Evolutionary conservation across 2,329 filamentous ascomycete genomes (phyloP).

Genomic region (Fusarium sp.): DNA sequence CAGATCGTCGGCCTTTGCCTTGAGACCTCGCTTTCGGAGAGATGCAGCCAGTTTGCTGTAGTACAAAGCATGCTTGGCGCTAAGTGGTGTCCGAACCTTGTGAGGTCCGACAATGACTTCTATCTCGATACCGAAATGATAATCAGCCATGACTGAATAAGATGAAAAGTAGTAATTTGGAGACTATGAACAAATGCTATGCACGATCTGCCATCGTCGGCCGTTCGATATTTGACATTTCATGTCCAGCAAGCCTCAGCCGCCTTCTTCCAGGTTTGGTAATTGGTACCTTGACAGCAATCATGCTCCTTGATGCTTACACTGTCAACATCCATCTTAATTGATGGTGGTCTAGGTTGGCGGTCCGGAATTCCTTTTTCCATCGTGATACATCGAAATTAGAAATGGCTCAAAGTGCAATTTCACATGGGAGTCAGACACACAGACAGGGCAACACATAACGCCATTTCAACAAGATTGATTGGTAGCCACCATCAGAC

Average conservation of each 20-base stretch:
- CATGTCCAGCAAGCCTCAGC: neutral
- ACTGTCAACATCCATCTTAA: neutral
- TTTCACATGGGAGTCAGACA: neutral
- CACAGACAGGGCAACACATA: neutral
- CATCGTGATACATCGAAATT: neutral
- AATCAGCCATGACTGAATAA: neutral
- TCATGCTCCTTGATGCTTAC: neutral
- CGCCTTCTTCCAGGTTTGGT: too few relatives aligned
- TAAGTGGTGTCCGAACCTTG: neutral
- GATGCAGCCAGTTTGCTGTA: neutral
- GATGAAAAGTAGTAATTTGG: neutral
- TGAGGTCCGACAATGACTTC: neutral
- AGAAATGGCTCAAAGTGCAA: neutral
- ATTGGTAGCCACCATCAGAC: neutral
- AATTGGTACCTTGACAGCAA: too few relatives aligned
- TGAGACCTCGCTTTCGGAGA: neutral
- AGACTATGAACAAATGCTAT: neutral
- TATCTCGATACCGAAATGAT: neutral
- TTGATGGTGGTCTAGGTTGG: neutral
- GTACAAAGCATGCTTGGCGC: neutral
- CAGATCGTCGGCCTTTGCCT: neutral
- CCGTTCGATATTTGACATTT: neutral
- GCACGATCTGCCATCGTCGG: too few relatives aligned
- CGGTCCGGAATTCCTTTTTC: neutral
- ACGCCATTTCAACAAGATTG: rapidly evolving